A percentile compares a stretch with the other conserved stretches of the same genome.
Conservation (phyloP, 169 alveolate species). For the Cryptosporidium ubiquitum region DNA sequence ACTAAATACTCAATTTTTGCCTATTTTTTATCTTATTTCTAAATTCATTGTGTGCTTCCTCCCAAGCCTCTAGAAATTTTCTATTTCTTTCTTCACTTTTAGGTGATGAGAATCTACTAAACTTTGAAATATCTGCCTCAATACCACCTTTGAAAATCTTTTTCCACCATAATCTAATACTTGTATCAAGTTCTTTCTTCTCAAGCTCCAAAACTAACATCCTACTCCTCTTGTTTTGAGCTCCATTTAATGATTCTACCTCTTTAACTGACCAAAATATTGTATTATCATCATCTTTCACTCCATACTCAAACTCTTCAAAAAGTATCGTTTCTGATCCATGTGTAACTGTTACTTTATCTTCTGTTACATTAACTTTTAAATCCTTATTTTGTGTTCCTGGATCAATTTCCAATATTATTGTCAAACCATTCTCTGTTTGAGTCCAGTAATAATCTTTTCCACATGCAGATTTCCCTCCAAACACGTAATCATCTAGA, state of each 20-base stretch:
- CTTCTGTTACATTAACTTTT: not conserved
- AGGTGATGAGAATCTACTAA: not conserved
- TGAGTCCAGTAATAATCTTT: slow-evolving; percentile 47
- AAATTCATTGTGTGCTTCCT: slow-evolving; percentile 39
- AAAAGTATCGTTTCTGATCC: not conserved
- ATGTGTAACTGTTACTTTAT: not conserved
- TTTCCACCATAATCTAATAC: slow-evolving; percentile 61
- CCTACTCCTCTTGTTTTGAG: not conserved
- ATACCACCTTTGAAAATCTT: slow-evolving; percentile 40
- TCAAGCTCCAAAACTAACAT: slow-evolving; percentile 34
- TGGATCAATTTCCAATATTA: not conserved
- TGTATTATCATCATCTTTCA: slow-evolving; percentile 17
- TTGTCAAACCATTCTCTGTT: not conserved
- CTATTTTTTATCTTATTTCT: slow-evolving; percentile 12
- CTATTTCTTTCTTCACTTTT: slow-evolving; percentile 30
- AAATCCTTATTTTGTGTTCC: not conserved
- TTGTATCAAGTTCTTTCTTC: slow-evolving; percentile 7
- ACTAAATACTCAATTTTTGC: not conserved
- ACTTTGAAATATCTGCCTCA: not conserved
- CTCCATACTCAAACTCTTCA: slow-evolving; percentile 22
- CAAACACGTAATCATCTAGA: slow-evolving; percentile 4
- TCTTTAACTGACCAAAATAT: slow-evolving; percentile 59
- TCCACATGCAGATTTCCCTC: not conserved
- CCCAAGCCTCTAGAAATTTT: slow-evolving; percentile 30
- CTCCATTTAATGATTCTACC: not conserved